Evolutionary conservation across 257 asterid genomes (phyloP).

Genomic region (Petunia axillaris): DNA sequence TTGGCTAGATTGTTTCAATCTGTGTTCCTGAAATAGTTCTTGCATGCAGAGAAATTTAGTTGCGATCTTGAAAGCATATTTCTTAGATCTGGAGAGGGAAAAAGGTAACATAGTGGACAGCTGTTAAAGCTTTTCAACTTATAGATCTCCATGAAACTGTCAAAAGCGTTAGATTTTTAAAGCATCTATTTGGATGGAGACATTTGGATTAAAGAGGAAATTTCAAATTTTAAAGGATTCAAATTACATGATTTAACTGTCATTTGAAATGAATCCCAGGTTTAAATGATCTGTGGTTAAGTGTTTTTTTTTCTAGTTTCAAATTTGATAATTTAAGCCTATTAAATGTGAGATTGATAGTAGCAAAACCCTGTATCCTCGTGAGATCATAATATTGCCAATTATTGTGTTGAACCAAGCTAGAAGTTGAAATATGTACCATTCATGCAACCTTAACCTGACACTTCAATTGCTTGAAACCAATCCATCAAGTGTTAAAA

Average conservation of each 20-base stretch:
- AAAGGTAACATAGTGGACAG: neutral
- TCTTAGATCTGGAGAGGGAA: neutral
- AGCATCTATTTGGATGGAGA: neutral
- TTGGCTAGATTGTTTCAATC: constrained; percentile 16
- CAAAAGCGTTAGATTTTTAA: neutral
- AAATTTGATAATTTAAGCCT: neutral
- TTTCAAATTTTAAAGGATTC: neutral
- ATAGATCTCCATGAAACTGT: constrained; percentile 17
- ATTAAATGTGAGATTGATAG: neutral
- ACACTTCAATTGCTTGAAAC: constrained; percentile 1
- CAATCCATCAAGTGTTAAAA: neutral
- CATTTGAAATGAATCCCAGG: neutral
- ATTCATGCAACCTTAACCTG: constrained; percentile 19
- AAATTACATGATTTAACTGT: neutral
- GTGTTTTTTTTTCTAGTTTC: neutral
- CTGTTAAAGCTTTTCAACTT: neutral
- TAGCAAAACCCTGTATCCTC: neutral
- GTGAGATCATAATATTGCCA: neutral
- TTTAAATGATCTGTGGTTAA: neutral
- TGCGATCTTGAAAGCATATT: neutral
- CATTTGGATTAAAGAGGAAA: constrained; percentile 9
- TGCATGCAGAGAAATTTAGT: neutral
- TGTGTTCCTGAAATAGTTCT: constrained; percentile 18
- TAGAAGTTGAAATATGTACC: constrained; percentile 22
- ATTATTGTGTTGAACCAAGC: constrained; percentile 7